Evolutionary conservation across 1,284 basidiomycete genomes (phyloP).

Genomic region (Ustilago bromivora): DNA sequence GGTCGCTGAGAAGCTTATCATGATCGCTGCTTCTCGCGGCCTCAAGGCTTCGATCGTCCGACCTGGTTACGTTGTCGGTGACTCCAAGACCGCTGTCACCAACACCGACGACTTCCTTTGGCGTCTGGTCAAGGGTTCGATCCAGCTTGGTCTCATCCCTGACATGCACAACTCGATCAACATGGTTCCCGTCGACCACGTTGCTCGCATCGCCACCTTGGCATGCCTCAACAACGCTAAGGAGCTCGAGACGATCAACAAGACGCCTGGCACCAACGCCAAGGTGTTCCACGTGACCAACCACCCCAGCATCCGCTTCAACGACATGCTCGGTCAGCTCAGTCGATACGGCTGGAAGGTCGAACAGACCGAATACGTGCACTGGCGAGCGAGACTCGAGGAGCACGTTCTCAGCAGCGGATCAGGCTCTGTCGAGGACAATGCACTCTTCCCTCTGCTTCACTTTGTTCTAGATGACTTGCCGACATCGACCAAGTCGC

Average conservation of each 20-base stretch:
- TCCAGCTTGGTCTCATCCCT: conserved; percentile 93
- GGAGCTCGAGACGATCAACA: conserved; percentile 49
- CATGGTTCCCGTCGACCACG: conserved; percentile 98
- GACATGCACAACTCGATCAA: conserved; percentile 99
- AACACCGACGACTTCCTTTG: conserved; percentile 99
- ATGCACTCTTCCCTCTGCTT: conserved; percentile 94
- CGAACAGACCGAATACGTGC: conserved; percentile 84
- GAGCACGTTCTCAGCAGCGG: conserved; percentile 81
- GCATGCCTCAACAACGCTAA: conserved; percentile 54
- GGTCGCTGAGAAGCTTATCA: conserved; percentile 94
- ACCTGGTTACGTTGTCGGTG: conserved; percentile 95
- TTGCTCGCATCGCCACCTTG: conserved; percentile 81
- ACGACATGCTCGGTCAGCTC: conserved; percentile 83
- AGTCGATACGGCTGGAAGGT: conserved; percentile 84
- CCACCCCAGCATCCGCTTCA: conserved; percentile 88
- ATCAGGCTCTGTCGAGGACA: conserved; percentile 77
- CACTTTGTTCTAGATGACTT: conserved; percentile 98
- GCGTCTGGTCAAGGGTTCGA: conserved; percentile 96
- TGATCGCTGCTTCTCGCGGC: conserved; percentile 88
- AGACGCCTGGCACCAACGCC: conserved; percentile 75
- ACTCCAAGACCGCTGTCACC: conserved; percentile 82
- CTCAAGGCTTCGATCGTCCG: conserved; percentile 89
- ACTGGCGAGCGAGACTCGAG: conserved; percentile 92
- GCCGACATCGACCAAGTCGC: conserved; percentile 94
- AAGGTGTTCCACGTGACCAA: conserved; percentile 90